Evolutionary conservation across 352 stramenopile genomes (phyloP), one percentile per base, ranked within the genome.

Genomic region (Phytophthora palmivora): DNA sequence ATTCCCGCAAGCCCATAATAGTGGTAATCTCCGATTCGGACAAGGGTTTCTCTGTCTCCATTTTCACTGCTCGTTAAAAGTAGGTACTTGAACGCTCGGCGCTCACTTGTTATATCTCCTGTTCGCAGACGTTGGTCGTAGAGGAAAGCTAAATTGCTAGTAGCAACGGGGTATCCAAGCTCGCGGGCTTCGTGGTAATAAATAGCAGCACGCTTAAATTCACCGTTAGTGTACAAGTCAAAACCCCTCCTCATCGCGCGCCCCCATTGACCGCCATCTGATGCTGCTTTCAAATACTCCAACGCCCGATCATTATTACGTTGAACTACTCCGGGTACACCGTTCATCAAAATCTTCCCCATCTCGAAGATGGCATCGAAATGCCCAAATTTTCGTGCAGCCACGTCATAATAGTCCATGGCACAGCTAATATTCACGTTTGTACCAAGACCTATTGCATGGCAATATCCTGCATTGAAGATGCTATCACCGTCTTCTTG

Each of bases 381-480:
- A 59, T 97, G 84, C 0, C 88, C 89, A 70, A 96, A 96, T 49
- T 80, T 76, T 7, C 48, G 63, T 6, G 84, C 85, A 10, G 88
- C 88, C 3, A 70, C 33, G 2, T 79, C 59, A 45, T 92, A 95
- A 32, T 77, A 91, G 6, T 78, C 32, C 39, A 91, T 82, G 5
- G 85, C 89, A 24, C 70, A 65, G 33, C 63, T 82, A 6, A 84
- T 28, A 39, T 94, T 94, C 2, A 62, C 58, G 3, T 30, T 14
- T 2, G 84, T 86, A 1, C 90, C 90, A 10, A 90, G 69, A 3
- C 88, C 90, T 4, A 73, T 48, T 0, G 81, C 78, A 39, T 95
- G 63, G 48, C 89, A 97, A 63, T 94, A 92, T 0, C 85, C 91
- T 1, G 90, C 83, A 51, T 97, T 97, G 51, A 96, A 97, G 2